Evolutionary conservation across 2,329 filamentous ascomycete species (phyloP), one percentile per base, ranked within the genome.

Genomic region (Aspergillus sp.): DNA sequence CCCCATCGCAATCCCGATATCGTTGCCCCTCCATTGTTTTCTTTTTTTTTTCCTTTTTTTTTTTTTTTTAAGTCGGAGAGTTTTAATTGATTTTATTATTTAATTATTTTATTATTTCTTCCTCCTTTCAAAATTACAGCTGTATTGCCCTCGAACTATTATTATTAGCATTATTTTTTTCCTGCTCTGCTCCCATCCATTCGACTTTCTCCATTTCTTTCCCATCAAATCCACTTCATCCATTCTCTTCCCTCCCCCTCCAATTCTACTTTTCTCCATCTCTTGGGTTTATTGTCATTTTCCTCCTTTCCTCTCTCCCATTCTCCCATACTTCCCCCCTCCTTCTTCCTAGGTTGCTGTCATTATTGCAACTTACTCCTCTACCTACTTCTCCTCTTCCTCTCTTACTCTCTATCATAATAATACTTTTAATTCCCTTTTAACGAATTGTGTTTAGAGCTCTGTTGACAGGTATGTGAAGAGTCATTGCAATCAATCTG

Each of bases 221-320:
- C 26, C 55, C 56, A 50, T 58, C 54, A 32, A 56, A 46, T 62
- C 55, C 50, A 57, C 54, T 52, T 57, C 55, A 52, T 39, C 36
- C 36, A 39, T 39, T 39, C n/a, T 39, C 36, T 39, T n/a, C 36
- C 36, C 36, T 39, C 47, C 42, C 49, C 45, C 57, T 61, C 56
- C 56, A 56, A 20, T 20, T 20, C 20, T 20, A 20, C 20, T 20
- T 20, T 20, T 20, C 63, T 63, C 55, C 58, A 61, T 58, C 57
- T 57, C 55, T 46, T 53, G 31, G 31, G 52, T 42, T 46, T 68
- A 67, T 70, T 68, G 67, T 60, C 67, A 52, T 63, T 64, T 67
- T 62, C 63, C 62, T 66, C 56, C 63, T 65, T 63, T 64, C 12
- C 61, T 67, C 60, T 67, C 60, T 64, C 62, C 65, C 64, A 45